A percentile compares a stretch with the other conserved stretches of the same genome.
Evolutionary conservation across 352 stramenopile genomes (phyloP).

Genomic region (Phytophthora fragariae): DNA sequence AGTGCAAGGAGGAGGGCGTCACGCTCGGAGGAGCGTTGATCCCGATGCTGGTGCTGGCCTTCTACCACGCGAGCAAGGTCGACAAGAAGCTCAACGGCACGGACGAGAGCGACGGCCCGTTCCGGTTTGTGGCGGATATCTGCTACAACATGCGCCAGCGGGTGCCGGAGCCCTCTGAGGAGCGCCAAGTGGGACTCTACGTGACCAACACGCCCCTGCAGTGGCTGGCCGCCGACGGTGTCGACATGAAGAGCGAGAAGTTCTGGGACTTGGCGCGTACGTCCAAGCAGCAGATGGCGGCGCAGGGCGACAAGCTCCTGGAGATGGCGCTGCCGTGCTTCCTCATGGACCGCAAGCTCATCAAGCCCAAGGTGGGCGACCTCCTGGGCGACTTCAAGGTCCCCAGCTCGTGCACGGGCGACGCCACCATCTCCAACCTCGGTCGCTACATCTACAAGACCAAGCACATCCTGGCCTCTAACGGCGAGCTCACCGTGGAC

Average conservation of each 20-base stretch:
- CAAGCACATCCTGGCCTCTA: slow-evolving; percentile 38
- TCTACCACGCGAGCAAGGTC: slow-evolving; percentile 55
- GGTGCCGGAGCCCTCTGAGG: slow-evolving; percentile 22
- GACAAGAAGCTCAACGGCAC: slow-evolving; percentile 34
- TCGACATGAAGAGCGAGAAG: slow-evolving; percentile 44
- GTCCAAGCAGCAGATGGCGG: slow-evolving; percentile 41
- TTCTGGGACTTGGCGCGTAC: slow-evolving; percentile 67
- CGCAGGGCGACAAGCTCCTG: slow-evolving; percentile 42
- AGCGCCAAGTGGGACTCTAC: slow-evolving; percentile 61
- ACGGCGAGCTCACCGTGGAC: slow-evolving; percentile 46
- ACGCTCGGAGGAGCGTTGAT: slow-evolving; percentile 56
- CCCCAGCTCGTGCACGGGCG: slow-evolving; percentile 49
- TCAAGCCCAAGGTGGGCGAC: slow-evolving; percentile 28
- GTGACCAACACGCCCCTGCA: slow-evolving; percentile 50
- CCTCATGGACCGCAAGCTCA: slow-evolving; percentile 45
- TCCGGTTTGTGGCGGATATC: slow-evolving; percentile 57
- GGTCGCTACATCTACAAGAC: slow-evolving; percentile 46
- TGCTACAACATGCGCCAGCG: slow-evolving; percentile 59
- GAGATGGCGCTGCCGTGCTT: slow-evolving; percentile 55
- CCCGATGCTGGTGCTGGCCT: slow-evolving; percentile 53
- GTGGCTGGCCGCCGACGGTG: slow-evolving; percentile 54
- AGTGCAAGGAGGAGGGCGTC: slow-evolving; percentile 54
- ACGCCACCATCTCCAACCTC: slow-evolving; percentile 53
- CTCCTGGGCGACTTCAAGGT: slow-evolving; percentile 41
- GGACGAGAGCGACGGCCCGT: slow-evolving; percentile 28